phyloP scores from a whole-genome alignment of 768 basidiomycete species.

The Tylopilus subfusipes region DNA sequence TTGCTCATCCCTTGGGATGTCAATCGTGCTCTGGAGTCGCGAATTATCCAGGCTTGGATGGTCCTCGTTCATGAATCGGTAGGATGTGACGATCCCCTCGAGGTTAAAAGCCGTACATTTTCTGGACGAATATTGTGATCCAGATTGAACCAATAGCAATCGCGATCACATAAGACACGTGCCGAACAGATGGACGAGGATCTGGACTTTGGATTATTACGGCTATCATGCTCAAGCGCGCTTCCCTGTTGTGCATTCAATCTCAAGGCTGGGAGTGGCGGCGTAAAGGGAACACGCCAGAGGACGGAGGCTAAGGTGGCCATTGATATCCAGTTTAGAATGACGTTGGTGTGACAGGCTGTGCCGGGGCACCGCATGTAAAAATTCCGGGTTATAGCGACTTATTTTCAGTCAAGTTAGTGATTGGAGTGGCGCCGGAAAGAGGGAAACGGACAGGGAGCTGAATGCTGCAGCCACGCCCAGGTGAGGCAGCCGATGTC shows the following conservation, averaged over 20 bases:
- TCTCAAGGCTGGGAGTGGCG: not conserved
- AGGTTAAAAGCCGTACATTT: not conserved
- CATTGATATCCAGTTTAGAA: constrained; percentile 4
- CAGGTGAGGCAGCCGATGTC: constrained; percentile 8
- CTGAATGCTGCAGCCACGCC: constrained; percentile 2
- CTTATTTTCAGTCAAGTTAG: not conserved
- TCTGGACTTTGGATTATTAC: constrained; percentile 7
- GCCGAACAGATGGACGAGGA: not conserved
- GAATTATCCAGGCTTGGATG: no score
- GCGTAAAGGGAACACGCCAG: constrained; percentile 4
- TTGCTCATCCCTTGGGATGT: no score
- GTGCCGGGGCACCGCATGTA: no score
- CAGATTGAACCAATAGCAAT: constrained; percentile 16
- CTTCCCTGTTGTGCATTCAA: constrained; percentile 2
- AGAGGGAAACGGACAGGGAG: not conserved
- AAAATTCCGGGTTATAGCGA: no score
- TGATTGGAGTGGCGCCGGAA: no score
- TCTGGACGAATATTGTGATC: constrained; percentile 1
- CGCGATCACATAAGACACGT: not conserved
- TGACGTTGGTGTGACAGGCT: not conserved
- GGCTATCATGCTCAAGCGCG: constrained; percentile 19
- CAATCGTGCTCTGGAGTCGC: no score
- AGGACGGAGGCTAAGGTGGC: constrained; percentile 3
- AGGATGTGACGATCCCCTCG: no score
- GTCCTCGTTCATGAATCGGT: no score